Evolutionary conservation across 2,329 filamentous ascomycete species (phyloP).

Genomic region (Simplicillium aogashimaense): DNA sequence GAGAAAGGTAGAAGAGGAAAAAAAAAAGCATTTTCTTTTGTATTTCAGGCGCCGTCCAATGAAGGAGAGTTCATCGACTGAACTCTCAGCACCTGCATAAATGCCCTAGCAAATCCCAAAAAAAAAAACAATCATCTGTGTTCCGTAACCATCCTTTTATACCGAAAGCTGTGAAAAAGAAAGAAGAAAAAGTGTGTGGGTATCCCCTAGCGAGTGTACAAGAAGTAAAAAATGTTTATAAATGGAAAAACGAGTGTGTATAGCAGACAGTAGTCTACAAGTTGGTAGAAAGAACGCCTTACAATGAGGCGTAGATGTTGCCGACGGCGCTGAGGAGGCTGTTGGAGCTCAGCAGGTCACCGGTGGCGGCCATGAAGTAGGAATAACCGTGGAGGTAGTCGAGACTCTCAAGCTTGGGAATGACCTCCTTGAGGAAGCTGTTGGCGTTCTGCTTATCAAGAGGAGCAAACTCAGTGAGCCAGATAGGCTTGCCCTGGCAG

Average conservation of each 20-base stretch:
- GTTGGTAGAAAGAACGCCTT: constrained; percentile 3
- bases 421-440: constrained; percentile 38
- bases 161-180: constrained; percentile 6
- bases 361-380: constrained; percentile 42
- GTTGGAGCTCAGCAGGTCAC: constrained; percentile 28
- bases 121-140: neutral
- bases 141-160: neutral
- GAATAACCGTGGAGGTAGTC: constrained; percentile 44
- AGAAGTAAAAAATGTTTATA: constrained; percentile 18
- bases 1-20: constrained; percentile 2
- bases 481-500: constrained; percentile 42
- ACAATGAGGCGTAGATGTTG: constrained; percentile 33
- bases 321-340: constrained; percentile 35
- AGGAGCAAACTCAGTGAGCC: constrained; percentile 57
- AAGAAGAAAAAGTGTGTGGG: constrained; percentile 13
- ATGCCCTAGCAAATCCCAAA: neutral
- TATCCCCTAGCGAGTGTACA: constrained; percentile 26
- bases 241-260: neutral
- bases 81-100: neutral
- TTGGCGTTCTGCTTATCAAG: constrained; percentile 28
- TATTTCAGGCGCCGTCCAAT: too few relatives aligned
- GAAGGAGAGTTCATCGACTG: neutral
- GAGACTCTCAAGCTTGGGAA: constrained; percentile 37
- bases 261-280: constrained; percentile 1
- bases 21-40: too few relatives aligned